Evolutionary conservation across 2,329 filamentous ascomycete species (phyloP), one percentile per base, ranked within the genome.

Genomic region (Diaporthe vaccinii): DNA sequence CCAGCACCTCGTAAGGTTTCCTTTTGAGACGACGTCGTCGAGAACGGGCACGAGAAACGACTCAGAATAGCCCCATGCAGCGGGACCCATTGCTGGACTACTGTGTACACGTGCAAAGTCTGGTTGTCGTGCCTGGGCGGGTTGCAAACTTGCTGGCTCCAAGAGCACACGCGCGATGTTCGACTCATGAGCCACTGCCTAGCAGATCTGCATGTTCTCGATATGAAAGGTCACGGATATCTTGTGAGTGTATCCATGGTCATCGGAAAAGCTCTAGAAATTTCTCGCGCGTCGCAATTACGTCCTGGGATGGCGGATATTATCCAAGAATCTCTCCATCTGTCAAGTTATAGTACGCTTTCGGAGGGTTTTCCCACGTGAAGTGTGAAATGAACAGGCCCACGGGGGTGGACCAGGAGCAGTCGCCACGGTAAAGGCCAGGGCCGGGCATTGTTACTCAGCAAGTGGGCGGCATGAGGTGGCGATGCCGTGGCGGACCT

Each of bases 341-440:
- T 55, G 65, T 55, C 49, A 69, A 41, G n/a, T 22, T 51, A 15
- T 17, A 25, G 41, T 65, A 41, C 10, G 12, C 22, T 39, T 4
- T 69, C 65, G 65, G 65, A 55, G 65, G 22, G 31, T 55, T 69
- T 69, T 41, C 49, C 49, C 65, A 69, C 65, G 65, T 69, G 65
- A 55, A 55, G 9, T 31, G 15, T 39, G 46, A 62, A 28, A 57
- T n/a, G 41, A 28, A 28, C 62, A 53, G 31, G 62, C 62, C 28
- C 62, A 39, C 53, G 31, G 62, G 44, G 62, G 28, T 68, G 62
- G 61, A 20, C 34, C n/a, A 17, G 49, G 49, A n/a, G 31, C 31
- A 15, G 46, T 53, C n/a, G 62, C 44, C 22, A 67, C 44, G 28
- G 31, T n/a, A 28, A 49, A 20, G 62, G 62, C 46, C 20, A 67